Percentiles rank a stretch among this genome's conserved stretches.
phyloP scores from a whole-genome alignment of 2,329 filamentous ascomycete genomes.

The Parastagonospora nodorum region DNA sequence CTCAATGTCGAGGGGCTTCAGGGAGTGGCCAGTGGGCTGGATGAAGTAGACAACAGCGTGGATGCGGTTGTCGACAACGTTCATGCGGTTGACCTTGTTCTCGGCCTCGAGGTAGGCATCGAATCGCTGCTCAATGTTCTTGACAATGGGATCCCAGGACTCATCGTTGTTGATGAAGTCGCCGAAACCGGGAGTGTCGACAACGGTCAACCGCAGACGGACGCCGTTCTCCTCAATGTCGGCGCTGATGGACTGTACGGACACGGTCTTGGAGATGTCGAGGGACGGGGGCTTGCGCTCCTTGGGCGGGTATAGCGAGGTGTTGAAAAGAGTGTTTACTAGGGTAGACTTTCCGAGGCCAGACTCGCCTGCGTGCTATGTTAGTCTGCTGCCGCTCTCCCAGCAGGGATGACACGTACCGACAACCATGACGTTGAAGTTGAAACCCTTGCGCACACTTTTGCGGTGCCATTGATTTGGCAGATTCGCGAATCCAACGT shows the following conservation, averaged over 20 bases:
- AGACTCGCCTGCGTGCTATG: conserved; percentile 77
- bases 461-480: conserved; percentile 99
- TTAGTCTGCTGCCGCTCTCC: conserved; percentile 14
- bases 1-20: conserved; percentile 98
- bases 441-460: conserved; percentile 99
- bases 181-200: conserved; percentile 96
- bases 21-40: conserved; percentile 95
- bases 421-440: conserved; percentile 99
- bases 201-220: conserved; percentile 91
- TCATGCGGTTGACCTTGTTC: conserved; percentile 99
- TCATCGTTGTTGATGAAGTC: conserved; percentile 99
- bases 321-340: conserved; percentile 99
- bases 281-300: conserved; percentile 97
- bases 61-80: conserved; percentile 99
- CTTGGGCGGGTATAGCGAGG: conserved; percentile 96
- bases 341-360: conserved; percentile 98
- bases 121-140: conserved; percentile 99
- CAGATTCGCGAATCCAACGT: conserved; percentile 97
- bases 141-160: conserved; percentile 97
- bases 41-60: conserved; percentile 99
- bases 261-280: conserved; percentile 86
- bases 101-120: conserved; percentile 98
- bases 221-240: conserved; percentile 97
- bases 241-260: conserved; percentile 60
- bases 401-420: conserved; percentile 66